Evolutionary conservation across 2,329 filamentous ascomycete species (phyloP), one percentile per base, ranked within the genome.

Genomic region (Ilyonectria robusta): DNA sequence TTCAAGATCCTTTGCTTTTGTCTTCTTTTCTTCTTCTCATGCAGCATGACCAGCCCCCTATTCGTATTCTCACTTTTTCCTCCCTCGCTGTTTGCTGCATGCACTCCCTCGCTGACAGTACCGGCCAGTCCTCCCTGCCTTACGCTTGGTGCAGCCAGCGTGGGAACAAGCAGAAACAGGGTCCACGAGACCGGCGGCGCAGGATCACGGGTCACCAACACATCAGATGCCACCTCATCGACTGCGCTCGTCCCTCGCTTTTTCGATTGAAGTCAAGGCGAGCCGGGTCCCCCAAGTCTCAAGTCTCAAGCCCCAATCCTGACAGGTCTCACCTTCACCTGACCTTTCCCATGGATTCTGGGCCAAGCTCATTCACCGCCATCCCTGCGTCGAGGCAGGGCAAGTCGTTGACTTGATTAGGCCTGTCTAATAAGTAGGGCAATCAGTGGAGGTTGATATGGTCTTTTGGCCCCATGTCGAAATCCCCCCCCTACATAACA

Each of bases 171-270:
- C 40, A 62, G 48, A 40, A 40, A 35, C 48, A 46, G 58, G 48
- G 48, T 42, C 59, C 59, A 62, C 59, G 57, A 59, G 59, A 58
- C 62, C 57, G n/a, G 26, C 44, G 21, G 33, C 29, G 33, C 35
- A 44, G 50, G 44, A 59, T 60, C 56, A 55, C 56, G 50, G 62
- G 57, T 51, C 61, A 59, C 55, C 29, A 42, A 42, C 26, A 59
- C 40, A 62, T 37, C 59, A 54, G 40, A 62, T 62, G 48, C 59
- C 59, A 55, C 50, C 50, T 62, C 59, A 54, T 62, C 40, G 19
- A 62, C 50, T 21, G n/a, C 50, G 11, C 29, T 35, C n/a, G n/a
- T n/a, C 29, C 50, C 50, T 62, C 59, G 50, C 21, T 33, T 13
- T 11, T 11, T 13, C 13, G 11, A 19, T 19, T n/a, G 19, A 10